Conservation (phyloP, 306 rosid genomes). For the Dryas drummondii region DNA sequence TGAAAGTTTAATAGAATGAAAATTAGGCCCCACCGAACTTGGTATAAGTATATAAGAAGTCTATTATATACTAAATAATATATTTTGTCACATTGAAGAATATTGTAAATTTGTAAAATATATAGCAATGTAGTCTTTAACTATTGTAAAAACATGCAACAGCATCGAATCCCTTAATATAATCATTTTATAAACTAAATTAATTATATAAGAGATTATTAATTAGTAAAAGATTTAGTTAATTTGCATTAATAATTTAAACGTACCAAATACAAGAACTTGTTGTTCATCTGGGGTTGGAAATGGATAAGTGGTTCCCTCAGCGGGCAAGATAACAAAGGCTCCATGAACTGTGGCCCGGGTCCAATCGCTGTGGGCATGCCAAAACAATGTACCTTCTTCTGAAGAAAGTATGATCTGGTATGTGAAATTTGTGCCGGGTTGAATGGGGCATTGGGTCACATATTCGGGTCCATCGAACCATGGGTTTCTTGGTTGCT, state of each 20-base stretch:
- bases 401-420: constrained; percentile 43
- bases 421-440: constrained; percentile 43
- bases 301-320: constrained; percentile 46
- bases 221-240: too few relatives aligned
- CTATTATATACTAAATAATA: too few relatives aligned
- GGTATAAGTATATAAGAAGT: too few relatives aligned
- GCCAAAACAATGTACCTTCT: constrained; percentile 74
- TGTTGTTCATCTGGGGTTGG: constrained; percentile 42
- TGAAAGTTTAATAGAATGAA: too few relatives aligned
- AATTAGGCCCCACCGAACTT: too few relatives aligned
- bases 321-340: constrained; percentile 43
- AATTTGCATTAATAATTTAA: neutral
- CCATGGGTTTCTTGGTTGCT: constrained; percentile 63
- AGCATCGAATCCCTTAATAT: too few relatives aligned
- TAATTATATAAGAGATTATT: too few relatives aligned
- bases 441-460: constrained; percentile 57
- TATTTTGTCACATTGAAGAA: too few relatives aligned
- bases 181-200: too few relatives aligned
- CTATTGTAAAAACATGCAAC: too few relatives aligned
- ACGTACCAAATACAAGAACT: constrained; percentile 16
- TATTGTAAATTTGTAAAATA: too few relatives aligned
- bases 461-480: constrained; percentile 65
- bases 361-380: constrained; percentile 56
- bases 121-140: too few relatives aligned
- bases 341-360: constrained; percentile 69